These are phyloP conservation scores for Talaromyces sp. DNA, from an alignment of 2,329 filamentous ascomycete species.

Conservation along the genomic window DNA sequence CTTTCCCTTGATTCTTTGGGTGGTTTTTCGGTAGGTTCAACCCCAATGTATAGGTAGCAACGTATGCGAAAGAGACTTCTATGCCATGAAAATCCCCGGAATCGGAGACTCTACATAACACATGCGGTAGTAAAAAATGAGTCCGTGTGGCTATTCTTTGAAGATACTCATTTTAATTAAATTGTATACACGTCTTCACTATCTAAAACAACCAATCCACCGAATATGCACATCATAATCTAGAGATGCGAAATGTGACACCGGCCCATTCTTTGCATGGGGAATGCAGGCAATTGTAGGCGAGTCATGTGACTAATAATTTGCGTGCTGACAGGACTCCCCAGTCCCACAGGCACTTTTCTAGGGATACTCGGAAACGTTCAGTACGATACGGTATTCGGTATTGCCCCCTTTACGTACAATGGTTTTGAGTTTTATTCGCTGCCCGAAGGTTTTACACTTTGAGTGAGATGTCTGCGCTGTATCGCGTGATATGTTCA, in stretches of 20 bases:
- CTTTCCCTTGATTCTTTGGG: no score
- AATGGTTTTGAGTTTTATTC: background rate
- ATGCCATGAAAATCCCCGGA: no score
- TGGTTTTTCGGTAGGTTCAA: no score
- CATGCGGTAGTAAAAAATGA: background rate
- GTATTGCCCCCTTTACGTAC: constrained; percentile 1
- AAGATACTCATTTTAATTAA: background rate
- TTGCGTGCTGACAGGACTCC: background rate
- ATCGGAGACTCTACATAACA: no score
- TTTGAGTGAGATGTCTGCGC: background rate
- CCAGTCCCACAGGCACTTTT: background rate
- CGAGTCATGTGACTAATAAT: background rate
- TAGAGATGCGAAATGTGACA: background rate
- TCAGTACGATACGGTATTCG: background rate
- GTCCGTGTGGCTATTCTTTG: background rate
- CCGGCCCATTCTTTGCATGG: background rate
- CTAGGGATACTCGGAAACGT: background rate
- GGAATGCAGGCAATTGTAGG: background rate
- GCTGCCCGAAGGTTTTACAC: background rate
- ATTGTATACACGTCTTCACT: background rate
- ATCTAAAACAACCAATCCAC: background rate
- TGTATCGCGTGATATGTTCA: background rate
- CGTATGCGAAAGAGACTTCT: no score
- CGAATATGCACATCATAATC: background rate
- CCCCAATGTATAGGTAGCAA: no score